These are phyloP conservation scores for Mycena kentingensis DNA, from an alignment of 768 basidiomycete species.

Conservation along the genomic window DNA sequence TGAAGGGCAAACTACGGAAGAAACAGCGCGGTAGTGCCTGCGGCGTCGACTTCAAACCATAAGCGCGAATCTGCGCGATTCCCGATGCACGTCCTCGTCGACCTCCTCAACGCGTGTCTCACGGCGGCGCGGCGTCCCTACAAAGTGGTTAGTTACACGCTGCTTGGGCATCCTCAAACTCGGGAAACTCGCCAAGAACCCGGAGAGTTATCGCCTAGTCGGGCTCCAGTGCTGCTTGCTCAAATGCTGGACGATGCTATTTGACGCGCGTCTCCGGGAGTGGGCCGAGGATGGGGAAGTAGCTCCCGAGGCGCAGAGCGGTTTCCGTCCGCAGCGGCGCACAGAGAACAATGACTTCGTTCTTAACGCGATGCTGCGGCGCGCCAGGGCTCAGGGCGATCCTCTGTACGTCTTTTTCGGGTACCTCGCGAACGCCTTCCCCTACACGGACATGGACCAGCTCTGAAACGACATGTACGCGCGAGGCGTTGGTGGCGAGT, in stretches of 20 bases:
- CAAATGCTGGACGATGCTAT: conserved; percentile 22
- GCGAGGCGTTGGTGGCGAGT: too few species aligned
- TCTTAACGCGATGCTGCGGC: conserved; percentile 21
- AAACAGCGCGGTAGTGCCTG: background rate
- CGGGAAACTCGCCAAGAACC: conserved; percentile 12
- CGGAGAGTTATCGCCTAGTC: conserved; percentile 21
- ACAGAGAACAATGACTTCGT: conserved; percentile 33
- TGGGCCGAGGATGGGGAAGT: conserved; percentile 19
- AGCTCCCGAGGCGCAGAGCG: conserved; percentile 32
- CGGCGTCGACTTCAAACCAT: background rate
- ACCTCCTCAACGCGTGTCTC: background rate
- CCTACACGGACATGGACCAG: conserved; percentile 28
- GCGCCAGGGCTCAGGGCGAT: conserved; percentile 14
- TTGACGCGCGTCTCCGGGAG: conserved; percentile 19
- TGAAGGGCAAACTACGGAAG: too few species aligned
- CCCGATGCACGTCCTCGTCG: background rate
- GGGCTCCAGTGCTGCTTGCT: conserved; percentile 24
- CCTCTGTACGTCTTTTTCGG: conserved; percentile 26
- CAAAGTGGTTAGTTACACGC: background rate
- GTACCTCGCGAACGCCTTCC: conserved; percentile 35
- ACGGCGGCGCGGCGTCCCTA: background rate
- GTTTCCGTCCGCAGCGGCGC: conserved; percentile 27
- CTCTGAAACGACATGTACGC: conserved; percentile 34
- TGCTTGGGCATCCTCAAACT: conserved; percentile 11
- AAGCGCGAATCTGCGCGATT: conserved; percentile 1